These are phyloP conservation scores for Suillus ampliporus DNA, from an alignment of 768 basidiomycete species.

Conservation along the genomic window DNA sequence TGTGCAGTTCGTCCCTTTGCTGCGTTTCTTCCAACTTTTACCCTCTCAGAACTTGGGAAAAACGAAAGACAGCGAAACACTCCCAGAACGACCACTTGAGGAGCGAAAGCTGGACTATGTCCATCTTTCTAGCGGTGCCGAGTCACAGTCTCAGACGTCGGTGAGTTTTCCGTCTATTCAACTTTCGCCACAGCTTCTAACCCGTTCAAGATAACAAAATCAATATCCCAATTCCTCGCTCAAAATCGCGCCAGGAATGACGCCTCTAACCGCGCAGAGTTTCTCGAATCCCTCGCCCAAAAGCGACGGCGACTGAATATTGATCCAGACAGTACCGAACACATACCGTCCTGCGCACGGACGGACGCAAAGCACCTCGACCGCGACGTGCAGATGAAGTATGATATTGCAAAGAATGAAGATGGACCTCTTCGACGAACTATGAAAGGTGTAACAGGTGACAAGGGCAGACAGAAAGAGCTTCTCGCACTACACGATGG, in stretches of 20 bases:
- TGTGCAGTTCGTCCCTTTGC: constrained; percentile 34
- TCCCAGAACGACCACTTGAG: constrained; percentile 51
- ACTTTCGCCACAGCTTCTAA: constrained; percentile 8
- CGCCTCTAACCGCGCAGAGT: constrained; percentile 78
- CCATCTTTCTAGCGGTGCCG: constrained; percentile 49
- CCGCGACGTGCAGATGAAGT: constrained; percentile 82
- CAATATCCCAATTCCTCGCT: constrained; percentile 74
- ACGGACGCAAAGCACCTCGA: constrained; percentile 73
- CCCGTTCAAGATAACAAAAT: constrained; percentile 61
- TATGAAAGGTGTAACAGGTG: constrained; percentile 38
- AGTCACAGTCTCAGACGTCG: constrained; percentile 59
- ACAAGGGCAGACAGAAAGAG: constrained; percentile 16
- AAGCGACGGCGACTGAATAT: constrained; percentile 53
- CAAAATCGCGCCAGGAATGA: constrained; percentile 74
- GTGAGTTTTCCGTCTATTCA: constrained; percentile 47
- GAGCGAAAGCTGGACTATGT: constrained; percentile 72
- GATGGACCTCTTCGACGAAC: constrained; percentile 77
- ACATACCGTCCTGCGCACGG: constrained; percentile 68
- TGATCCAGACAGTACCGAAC: constrained; percentile 38
- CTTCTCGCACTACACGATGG: constrained; percentile 28
- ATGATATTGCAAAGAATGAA: constrained; percentile 86
- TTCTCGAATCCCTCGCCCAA: constrained; percentile 62
- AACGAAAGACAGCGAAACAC: constrained; percentile 34
- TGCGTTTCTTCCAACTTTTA: constrained; percentile 7
- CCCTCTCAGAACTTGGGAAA: constrained; percentile 33